Percentiles rank a stretch among this genome's conserved stretches.
Evolutionary conservation across 2,329 filamentous ascomycete genomes (phyloP).

Genomic region (Fusarium nematophilum): DNA sequence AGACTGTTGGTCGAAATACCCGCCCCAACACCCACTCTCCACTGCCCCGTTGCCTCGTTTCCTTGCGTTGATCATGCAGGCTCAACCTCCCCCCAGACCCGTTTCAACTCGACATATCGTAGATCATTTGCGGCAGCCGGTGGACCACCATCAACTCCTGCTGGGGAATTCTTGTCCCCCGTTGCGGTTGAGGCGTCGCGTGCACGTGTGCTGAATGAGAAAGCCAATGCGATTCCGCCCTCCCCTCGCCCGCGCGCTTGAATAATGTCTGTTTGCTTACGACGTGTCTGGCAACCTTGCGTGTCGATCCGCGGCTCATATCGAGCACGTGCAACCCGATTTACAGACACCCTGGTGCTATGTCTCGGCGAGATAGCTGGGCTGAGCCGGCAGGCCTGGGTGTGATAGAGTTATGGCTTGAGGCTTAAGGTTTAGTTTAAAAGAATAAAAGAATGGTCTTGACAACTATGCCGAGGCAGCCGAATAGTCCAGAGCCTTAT

Average conservation of each 20-base stretch:
- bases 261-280: slow-evolving; percentile 5
- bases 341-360: slow-evolving; percentile 5
- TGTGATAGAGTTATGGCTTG: not conserved
- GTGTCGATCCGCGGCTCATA: slow-evolving; percentile 29
- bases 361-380: slow-evolving; percentile 4
- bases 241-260: not conserved
- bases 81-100: slow-evolving; percentile 17
- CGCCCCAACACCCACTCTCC: slow-evolving; percentile 17
- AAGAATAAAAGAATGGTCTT: not conserved
- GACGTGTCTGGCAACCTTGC: slow-evolving; percentile 26
- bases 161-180: slow-evolving; percentile 26
- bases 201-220: slow-evolving; percentile 25
- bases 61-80: slow-evolving; percentile 44
- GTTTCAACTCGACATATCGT: slow-evolving; percentile 37
- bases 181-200: slow-evolving; percentile 2
- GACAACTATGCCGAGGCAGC: not conserved
- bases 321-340: slow-evolving; percentile 20
- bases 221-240: slow-evolving; percentile 7
- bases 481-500: not conserved
- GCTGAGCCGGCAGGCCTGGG: not conserved
- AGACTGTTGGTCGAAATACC: not conserved
- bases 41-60: slow-evolving; percentile 29
- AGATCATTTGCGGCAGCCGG: slow-evolving; percentile 34
- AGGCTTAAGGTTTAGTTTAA: not conserved
- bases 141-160: slow-evolving; percentile 25